Percentiles rank a stretch among this genome's conserved stretches.
Evolutionary conservation across 106 monocot species (phyloP).

Genomic region (Apostasia shenzhenica): DNA sequence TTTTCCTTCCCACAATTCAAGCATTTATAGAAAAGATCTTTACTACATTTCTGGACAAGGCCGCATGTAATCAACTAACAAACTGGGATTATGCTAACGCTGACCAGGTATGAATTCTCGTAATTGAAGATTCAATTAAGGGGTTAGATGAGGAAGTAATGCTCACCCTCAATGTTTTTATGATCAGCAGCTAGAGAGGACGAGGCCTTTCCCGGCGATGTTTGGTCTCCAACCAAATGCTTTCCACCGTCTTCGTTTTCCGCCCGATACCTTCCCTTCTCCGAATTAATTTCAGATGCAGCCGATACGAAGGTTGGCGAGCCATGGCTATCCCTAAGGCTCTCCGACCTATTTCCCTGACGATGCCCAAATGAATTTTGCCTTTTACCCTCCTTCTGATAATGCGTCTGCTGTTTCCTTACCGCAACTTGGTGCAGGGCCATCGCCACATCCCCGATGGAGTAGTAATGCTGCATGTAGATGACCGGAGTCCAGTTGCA

Average conservation of each 20-base stretch:
- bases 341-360: slow-evolving; percentile 10
- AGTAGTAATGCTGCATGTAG: slow-evolving; percentile 57
- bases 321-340: slow-evolving; percentile 14
- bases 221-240: slow-evolving; percentile 5
- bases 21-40: no score
- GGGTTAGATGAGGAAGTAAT: not conserved
- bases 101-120: no score
- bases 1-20: no score
- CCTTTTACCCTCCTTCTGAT: slow-evolving; percentile 24
- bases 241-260: slow-evolving; percentile 16
- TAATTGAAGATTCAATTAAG: no score
- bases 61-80: no score
- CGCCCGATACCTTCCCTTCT: slow-evolving; percentile 12
- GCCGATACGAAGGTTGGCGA: not conserved
- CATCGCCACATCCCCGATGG: slow-evolving; percentile 31
- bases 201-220: slow-evolving; percentile 8
- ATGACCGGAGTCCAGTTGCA: slow-evolving; percentile 44
- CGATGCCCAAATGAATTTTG: slow-evolving; percentile 18
- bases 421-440: slow-evolving; percentile 37
- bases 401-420: slow-evolving; percentile 20
- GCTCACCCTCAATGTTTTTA: slow-evolving; percentile 26
- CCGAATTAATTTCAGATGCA: not conserved
- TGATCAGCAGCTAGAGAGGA: not conserved
- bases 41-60: no score
- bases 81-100: no score